Evolutionary conservation across 495 filamentous ascomycete species (phyloP), one percentile per base, ranked within the genome.

Genomic region (Neurospora tetraspora): DNA sequence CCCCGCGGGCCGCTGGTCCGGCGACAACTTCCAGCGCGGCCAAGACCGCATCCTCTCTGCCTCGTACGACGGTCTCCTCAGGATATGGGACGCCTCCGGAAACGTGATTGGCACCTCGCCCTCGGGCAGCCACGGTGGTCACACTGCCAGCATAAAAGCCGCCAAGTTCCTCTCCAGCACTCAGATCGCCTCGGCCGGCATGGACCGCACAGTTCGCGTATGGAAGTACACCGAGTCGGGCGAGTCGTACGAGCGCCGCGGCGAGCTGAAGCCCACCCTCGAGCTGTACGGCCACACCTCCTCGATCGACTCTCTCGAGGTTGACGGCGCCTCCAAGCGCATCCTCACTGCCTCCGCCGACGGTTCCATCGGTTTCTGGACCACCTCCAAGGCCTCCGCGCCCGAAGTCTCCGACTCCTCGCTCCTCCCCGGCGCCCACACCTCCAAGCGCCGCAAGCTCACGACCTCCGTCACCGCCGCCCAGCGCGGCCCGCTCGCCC

Each of bases 1-100:
- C 16, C 80, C 84, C 47, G 89, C 91, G 27, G 89, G 85, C 27
- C 82, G 81, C 59, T 90, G 88, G 88, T 81, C 78, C 20, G 79
- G 81, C 79, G 73, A 81, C 69, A 74, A 75, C 71, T 77, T 87
- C 80, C 76, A 80, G 75, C 70, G 78, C 72, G 82, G 83, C 70
- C 82, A 83, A 43, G 83, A 85, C 34, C 85, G 93, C 53, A 91
- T 98, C 71, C 82, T 97, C n/a, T 94, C 93, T 1, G 94, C 89
- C 12, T 93, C 92, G 39, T 98, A 96, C 78, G 96, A 99, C 79
- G 95, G 95, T 31, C 79, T 96, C 11, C 81, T 97, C 45, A 85
- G 93, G 69, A 86, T 98, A 77, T 98, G 96, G 95, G 91, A 96
- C 77, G 89, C 89, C 81, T 94, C 92, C 2, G 94, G 92, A 5